Base-by-base conservation (phyloP, 2,329 filamentous ascomycete species). In the Microcyclospora pomicola region DNA sequence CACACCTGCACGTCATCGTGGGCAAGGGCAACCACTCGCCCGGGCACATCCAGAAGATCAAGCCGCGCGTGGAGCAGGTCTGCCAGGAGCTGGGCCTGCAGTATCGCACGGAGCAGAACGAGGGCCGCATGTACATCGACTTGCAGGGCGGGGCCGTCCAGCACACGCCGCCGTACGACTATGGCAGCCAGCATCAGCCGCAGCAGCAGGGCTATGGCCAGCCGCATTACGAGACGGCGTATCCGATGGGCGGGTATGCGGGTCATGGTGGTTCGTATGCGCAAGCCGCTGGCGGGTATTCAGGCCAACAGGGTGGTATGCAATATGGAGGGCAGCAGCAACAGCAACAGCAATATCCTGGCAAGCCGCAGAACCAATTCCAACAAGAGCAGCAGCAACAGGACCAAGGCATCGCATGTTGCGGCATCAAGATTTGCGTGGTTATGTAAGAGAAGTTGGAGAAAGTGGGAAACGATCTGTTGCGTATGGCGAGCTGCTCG, bases 1-100 rank as follows among this genome's bases (percentile, higher is more conserved):
- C 68, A 14, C 84, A 94, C 63, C 66, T 98, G 39, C 86, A 94
- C 63, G 87, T 93, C 31, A 95, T 98, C 53, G 88, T 96, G 24
- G 91, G 91, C 54, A 93, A 88, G 62, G 91, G 91, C 2, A 91
- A 92, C 59, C 91, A 98, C 64, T 84, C 77, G 36, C 67, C 64
- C 9, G 73, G 78, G 47, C 81, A 91, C 53, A 71, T 96, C 15
- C 85, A 94, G 61, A 95, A 91, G 69, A 78, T 98, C 61, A 95
- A 93, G 65, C 91, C 91, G n/a, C 73, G 82, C 43, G 85, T 96
- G 32, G 87, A 96, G 64, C 72, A 82, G 57, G 69, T 96, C 35
- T 94, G 88, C 61, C 72, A 68, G 35, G 81, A 95, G 58, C 63
- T 93, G 33, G 84, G 87, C 0, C 67, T 98, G 38, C 73, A 86